Percentiles rank a stretch among this genome's conserved stretches.
Conservation (phyloP, 805 yeast genomes). For the Hanseniaspora nectarophila region DNA sequence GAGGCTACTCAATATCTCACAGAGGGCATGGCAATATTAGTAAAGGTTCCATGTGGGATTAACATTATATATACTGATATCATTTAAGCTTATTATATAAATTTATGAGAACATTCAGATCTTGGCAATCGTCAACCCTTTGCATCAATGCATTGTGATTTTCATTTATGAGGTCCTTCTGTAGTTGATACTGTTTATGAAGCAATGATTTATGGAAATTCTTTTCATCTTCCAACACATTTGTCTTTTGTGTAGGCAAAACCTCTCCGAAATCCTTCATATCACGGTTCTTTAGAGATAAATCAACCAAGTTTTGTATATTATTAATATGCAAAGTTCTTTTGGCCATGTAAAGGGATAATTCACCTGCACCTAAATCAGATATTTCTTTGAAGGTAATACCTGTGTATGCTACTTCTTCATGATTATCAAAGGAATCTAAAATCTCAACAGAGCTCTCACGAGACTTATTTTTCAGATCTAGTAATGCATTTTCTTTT, state of each 20-base stretch:
- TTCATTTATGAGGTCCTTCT: not conserved
- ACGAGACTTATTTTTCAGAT: not conserved
- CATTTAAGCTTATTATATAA: not conserved
- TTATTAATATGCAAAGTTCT: not conserved
- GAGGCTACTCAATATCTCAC: conserved; percentile 5
- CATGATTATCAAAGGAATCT: not conserved
- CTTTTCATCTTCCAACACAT: not conserved
- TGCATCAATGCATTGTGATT: not conserved
- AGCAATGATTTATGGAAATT: not conserved
- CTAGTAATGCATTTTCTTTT: not conserved
- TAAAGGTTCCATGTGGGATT: conserved; percentile 3
- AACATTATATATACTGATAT: too few relatives aligned
- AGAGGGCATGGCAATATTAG: not conserved
- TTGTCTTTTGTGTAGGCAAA: not conserved
- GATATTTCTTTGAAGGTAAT: not conserved
- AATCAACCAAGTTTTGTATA: not conserved
- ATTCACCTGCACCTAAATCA: too few relatives aligned
- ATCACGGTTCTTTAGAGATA: not conserved
- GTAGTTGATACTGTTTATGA: not conserved
- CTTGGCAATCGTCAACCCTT: not conserved
- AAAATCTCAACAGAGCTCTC: not conserved
- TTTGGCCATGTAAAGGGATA: not conserved
- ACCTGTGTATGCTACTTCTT: not conserved
- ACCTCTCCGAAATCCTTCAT: not conserved
- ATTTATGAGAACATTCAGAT: not conserved